Base-by-base conservation (phyloP, 2,329 filamentous ascomycete species). In the Ophiostoma sp. region DNA sequence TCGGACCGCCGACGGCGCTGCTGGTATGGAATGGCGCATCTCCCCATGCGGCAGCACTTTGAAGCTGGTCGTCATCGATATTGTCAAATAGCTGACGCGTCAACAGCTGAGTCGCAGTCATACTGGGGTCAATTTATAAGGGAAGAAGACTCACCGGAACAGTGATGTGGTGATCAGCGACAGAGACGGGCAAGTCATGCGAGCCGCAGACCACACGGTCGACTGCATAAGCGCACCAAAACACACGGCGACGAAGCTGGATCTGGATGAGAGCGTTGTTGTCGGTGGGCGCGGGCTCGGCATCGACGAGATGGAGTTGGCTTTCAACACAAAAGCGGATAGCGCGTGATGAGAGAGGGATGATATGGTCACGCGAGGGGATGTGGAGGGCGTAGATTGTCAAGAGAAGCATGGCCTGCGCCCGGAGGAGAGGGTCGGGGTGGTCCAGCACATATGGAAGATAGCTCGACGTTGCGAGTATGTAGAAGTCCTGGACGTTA, bases 161-260 rank as follows among this genome's bases (percentile, higher is more conserved):
- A 0, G 76, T 77, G 41, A 78, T 77, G 68, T 77, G 75, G n/a
- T 68, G 69, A 68, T 77, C 77, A 0, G 74, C 67, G 0, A 78
- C 71, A 1, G 75, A 77, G 7, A 71, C 71, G 0, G 77, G 76
- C 5, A 77, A 72, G 33, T 76, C 75, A 57, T 75, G 75, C 7
- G 74, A 73, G 31, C 74, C 74, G 70, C 76, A 72, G 52, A 77
- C 74, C 13, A 75, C 72, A 8, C 76, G 74, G 68, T 77, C 76
- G 15, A 78, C 62, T 4, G 71, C 73, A 62, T 78, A 77, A 1
- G 76, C 76, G 15, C 74, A 77, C 77, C 77, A 78, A 71, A 78
- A 78, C 31, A 76, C 73, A 20, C 77, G 72, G 2, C 77, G 74
- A 4, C 76, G 74, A 11, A 74, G 44, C 68, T 78, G 77, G 3